phyloP scores from a whole-genome alignment of 2,329 filamentous ascomycete genomes.

The Aschersonia sp. region DNA sequence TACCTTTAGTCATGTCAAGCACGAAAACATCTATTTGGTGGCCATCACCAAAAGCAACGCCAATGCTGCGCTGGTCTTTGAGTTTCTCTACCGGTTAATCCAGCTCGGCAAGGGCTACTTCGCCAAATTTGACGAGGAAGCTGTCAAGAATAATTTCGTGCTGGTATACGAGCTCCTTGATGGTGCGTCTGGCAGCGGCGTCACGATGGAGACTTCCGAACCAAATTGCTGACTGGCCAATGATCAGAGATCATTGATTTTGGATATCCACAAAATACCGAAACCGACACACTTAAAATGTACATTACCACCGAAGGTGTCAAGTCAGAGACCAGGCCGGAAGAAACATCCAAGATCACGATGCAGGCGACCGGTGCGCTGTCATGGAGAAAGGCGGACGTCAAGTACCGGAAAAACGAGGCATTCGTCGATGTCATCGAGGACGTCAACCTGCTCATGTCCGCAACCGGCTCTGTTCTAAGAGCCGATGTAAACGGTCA shows the following conservation, averaged over 20 bases:
- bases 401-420: slow-evolving; percentile 99
- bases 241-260: slow-evolving; percentile 87
- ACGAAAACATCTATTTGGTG: slow-evolving; percentile 97
- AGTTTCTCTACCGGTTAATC: slow-evolving; percentile 90
- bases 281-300: slow-evolving; percentile 98
- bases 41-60: slow-evolving; percentile 98
- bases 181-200: slow-evolving; percentile 33
- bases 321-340: slow-evolving; percentile 72
- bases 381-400: slow-evolving; percentile 92
- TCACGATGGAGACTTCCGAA: not conserved
- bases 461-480: slow-evolving; percentile 87
- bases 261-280: slow-evolving; percentile 96
- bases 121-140: slow-evolving; percentile 97
- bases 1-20: slow-evolving; percentile 98
- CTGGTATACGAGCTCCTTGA: slow-evolving; percentile 94
- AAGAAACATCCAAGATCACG: slow-evolving; percentile 94
- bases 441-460: slow-evolving; percentile 97
- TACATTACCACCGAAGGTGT: slow-evolving; percentile 99
- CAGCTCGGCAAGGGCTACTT: slow-evolving; percentile 90
- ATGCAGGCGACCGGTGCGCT: slow-evolving; percentile 97
- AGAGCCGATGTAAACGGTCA: slow-evolving; percentile 94
- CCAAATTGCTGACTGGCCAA: not conserved
- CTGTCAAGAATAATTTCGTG: slow-evolving; percentile 99
- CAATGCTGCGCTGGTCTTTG: slow-evolving; percentile 94
- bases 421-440: slow-evolving; percentile 99